phyloP scores from a whole-genome alignment of 139 green algal genomes.

The Edaphochlamys debaryana region DNA sequence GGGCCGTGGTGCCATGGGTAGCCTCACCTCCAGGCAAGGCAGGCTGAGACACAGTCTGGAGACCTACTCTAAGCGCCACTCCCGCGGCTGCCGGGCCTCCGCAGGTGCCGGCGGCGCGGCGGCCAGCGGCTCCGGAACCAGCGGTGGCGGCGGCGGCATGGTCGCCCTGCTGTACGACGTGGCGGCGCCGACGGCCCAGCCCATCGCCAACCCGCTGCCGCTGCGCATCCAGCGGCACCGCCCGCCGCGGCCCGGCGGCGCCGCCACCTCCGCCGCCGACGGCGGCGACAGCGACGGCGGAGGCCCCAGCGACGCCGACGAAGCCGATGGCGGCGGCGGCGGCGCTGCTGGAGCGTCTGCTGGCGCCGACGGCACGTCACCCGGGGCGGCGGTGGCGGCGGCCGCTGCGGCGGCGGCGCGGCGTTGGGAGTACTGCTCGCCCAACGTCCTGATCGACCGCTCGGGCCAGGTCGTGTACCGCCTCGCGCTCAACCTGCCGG shows the following conservation, averaged over 20 bases:
- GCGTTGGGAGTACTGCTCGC: conserved; percentile 30
- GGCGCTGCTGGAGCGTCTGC: no score
- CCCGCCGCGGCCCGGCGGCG: not conserved
- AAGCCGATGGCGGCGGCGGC: no score
- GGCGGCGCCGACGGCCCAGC: conserved; percentile 14
- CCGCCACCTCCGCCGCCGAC: not conserved
- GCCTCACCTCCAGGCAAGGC: no score
- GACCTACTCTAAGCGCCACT: no score
- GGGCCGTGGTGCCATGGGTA: no score
- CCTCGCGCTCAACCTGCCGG: conserved; percentile 40
- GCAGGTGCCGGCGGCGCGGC: no score
- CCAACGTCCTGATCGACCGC: conserved; percentile 38
- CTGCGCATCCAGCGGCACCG: conserved; percentile 27
- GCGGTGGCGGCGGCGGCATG: not conserved
- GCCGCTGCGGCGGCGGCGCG: not conserved
- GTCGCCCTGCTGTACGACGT: conserved; percentile 51
- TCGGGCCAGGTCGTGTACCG: conserved; percentile 30
- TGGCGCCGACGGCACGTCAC: not conserved
- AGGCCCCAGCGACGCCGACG: no score
- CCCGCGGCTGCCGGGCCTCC: no score
- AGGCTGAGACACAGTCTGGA: no score
- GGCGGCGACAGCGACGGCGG: not conserved
- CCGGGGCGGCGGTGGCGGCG: not conserved
- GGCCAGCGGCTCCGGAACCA: not conserved
- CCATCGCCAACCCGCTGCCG: conserved; percentile 52